These are phyloP conservation scores for Barnettozyma siamensis DNA, from an alignment of 805 yeast genomes.

Conservation along the genomic window DNA sequence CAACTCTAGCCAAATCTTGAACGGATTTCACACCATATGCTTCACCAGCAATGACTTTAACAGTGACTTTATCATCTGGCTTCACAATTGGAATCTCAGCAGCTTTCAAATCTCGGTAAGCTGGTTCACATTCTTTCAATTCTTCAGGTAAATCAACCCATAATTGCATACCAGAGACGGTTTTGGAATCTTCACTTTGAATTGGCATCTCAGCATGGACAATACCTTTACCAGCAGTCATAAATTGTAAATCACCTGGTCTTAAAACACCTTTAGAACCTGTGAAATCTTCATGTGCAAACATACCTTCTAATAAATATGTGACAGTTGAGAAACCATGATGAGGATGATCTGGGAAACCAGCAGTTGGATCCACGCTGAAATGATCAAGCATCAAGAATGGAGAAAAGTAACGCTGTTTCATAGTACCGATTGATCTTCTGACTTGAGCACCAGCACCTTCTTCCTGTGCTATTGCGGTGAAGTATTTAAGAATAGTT, in stretches of 20 bases:
- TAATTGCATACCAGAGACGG: constrained; percentile 67
- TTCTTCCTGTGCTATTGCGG: constrained; percentile 68
- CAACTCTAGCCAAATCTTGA: constrained; percentile 75
- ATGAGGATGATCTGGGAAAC: constrained; percentile 83
- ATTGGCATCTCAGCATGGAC: constrained; percentile 87
- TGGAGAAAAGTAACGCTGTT: constrained; percentile 72
- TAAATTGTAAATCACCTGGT: constrained; percentile 85
- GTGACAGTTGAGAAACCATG: constrained; percentile 82
- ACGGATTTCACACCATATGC: constrained; percentile 70
- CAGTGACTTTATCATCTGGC: constrained; percentile 57
- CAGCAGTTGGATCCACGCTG: constrained; percentile 53
- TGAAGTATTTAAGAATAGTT: constrained; percentile 43
- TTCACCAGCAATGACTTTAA: constrained; percentile 73
- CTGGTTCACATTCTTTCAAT: constrained; percentile 58
- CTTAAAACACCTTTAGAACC: constrained; percentile 72
- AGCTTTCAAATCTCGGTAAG: constrained; percentile 70
- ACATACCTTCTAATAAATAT: constrained; percentile 53
- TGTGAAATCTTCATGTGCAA: constrained; percentile 84
- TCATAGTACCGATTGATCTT: constrained; percentile 67
- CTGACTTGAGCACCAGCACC: constrained; percentile 88
- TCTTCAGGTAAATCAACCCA: constrained; percentile 81
- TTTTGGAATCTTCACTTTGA: constrained; percentile 39
- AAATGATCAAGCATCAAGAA: constrained; percentile 81
- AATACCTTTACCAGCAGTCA: constrained; percentile 90
- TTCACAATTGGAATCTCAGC: constrained; percentile 66